phyloP scores from a whole-genome alignment of 106 monocot species.

The Allium fistulosum region DNA sequence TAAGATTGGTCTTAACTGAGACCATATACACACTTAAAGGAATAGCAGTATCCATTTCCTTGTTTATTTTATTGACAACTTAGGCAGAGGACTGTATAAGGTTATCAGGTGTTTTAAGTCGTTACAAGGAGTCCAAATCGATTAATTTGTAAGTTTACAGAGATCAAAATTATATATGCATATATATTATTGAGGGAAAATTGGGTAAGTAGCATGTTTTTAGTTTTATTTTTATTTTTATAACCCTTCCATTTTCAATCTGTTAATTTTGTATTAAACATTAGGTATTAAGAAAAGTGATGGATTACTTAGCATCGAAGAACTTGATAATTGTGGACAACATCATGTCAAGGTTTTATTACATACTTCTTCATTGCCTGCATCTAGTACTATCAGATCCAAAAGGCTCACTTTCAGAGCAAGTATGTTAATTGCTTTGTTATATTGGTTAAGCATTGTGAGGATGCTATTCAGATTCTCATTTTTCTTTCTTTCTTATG shows the following conservation, averaged over 20 bases:
- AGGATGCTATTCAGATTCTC: background rate
- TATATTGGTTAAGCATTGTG: background rate
- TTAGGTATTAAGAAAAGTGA: constrained; percentile 73
- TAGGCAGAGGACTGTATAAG: too few species aligned
- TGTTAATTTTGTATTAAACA: background rate
- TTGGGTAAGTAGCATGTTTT: too few species aligned
- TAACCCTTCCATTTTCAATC: background rate
- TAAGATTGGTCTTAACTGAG: too few species aligned
- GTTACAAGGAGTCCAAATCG: too few species aligned
- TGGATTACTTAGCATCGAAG: constrained; percentile 69
- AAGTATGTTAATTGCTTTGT: constrained; percentile 41
- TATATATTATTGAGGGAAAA: too few species aligned
- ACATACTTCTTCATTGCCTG: constrained; percentile 66
- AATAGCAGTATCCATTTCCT: too few species aligned
- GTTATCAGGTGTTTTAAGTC: too few species aligned
- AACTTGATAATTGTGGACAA: constrained; percentile 54
- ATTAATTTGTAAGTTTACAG: too few species aligned
- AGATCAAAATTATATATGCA: too few species aligned
- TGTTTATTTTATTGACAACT: too few species aligned
- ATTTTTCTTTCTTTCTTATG: constrained; percentile 5
- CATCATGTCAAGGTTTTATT: constrained; percentile 81
- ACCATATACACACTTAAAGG: too few species aligned
- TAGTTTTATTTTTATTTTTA: too few species aligned
- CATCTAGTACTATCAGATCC: constrained; percentile 78
- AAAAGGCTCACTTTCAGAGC: constrained; percentile 71